Evolutionary conservation across 2,329 filamentous ascomycete genomes (phyloP).

Genomic region (Tolypocladium tundrense): DNA sequence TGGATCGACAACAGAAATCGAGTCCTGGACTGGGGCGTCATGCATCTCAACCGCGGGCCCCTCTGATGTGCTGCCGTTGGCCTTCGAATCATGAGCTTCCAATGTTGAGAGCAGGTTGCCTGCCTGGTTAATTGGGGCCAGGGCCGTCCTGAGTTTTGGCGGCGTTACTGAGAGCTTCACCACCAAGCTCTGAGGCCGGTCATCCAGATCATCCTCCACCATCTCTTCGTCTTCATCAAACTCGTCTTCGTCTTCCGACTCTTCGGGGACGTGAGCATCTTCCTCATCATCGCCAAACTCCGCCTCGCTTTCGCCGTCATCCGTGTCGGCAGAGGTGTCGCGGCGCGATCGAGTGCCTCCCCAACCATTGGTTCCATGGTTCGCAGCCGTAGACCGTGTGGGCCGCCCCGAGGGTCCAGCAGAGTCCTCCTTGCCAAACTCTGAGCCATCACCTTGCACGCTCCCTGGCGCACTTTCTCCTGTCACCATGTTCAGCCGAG

Average conservation of each 20-base stretch:
- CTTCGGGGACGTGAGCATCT: constrained; percentile 54
- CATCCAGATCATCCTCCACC: constrained; percentile 41
- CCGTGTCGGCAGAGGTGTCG: constrained; percentile 41
- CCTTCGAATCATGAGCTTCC: constrained; percentile 9
- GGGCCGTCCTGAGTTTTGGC: constrained; percentile 24
- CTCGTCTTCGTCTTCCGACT: constrained; percentile 48
- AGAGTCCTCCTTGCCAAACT: constrained; percentile 27
- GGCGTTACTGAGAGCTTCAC: constrained; percentile 57
- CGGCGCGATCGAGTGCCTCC: constrained; percentile 19
- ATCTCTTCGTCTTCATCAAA: constrained; percentile 47
- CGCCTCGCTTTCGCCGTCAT: constrained; percentile 62
- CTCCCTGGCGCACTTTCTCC: constrained; percentile 36
- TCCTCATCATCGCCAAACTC: constrained; percentile 69
- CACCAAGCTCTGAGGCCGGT: constrained; percentile 51
- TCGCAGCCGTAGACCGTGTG: constrained; percentile 37
- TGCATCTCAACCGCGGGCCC: constrained; percentile 13
- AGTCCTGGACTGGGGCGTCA: constrained; percentile 11
- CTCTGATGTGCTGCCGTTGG: constrained; percentile 6
- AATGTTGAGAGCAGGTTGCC: constrained; percentile 12
- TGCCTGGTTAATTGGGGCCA: constrained; percentile 13
- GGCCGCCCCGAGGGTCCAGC: constrained; percentile 37
- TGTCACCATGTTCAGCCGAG: constrained; percentile 53
- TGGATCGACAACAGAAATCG: not conserved
- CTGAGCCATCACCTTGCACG: constrained; percentile 32
- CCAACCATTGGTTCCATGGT: constrained; percentile 42